Conservation (phyloP, 495 filamentous ascomycete genomes). For the Friedmanniomyces simplex region DNA sequence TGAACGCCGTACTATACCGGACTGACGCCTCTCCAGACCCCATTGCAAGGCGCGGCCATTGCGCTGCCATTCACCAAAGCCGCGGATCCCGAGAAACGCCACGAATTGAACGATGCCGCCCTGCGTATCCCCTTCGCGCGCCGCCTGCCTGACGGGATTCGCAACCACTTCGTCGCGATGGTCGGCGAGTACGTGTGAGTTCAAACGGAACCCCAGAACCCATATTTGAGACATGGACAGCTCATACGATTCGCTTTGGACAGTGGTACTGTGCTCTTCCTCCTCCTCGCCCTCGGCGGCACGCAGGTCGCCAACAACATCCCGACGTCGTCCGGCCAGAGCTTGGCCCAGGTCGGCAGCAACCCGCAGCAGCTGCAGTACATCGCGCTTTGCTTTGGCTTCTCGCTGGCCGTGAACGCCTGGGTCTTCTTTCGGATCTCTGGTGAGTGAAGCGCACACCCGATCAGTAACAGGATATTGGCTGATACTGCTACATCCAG, state of each 20-base stretch:
- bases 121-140: constrained; percentile 1
- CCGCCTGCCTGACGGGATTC: constrained; percentile 1
- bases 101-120: neutral
- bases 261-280: constrained; percentile 66
- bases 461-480: too few relatives aligned
- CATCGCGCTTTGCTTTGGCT: constrained; percentile 61
- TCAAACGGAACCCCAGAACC: too few relatives aligned
- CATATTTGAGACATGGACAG: too few relatives aligned
- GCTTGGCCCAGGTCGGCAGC: neutral
- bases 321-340: constrained; percentile 9
- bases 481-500: too few relatives aligned
- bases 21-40: neutral
- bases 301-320: constrained; percentile 58
- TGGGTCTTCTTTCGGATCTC: constrained; percentile 79
- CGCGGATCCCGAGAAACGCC: constrained; percentile 1
- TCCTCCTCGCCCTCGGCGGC: constrained; percentile 71
- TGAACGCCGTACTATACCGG: neutral
- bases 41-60: constrained; percentile 1
- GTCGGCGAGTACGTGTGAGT: constrained; percentile 56
- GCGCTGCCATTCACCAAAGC: constrained; percentile 13
- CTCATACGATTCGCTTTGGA: too few relatives aligned
- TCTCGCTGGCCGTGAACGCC: constrained; percentile 60
- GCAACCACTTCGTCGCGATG: constrained; percentile 44
- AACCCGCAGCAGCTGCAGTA: constrained; percentile 48
- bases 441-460: constrained; percentile 29